Evolutionary conservation across 257 asterid genomes (phyloP), one percentile per base, ranked within the genome.

Genomic region (Dorcoceras hygrometricum): DNA sequence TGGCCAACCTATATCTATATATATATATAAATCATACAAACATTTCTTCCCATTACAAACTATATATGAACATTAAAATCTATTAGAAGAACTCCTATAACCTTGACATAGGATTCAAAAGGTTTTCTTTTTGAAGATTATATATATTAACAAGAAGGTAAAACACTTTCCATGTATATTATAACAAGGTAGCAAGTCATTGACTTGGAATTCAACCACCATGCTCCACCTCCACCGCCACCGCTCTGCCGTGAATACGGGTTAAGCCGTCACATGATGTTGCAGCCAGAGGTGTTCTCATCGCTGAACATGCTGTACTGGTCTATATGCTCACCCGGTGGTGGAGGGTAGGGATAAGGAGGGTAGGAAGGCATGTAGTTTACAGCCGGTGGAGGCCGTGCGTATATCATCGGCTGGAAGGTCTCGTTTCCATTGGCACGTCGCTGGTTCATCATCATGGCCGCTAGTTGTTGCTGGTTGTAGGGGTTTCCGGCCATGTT

Each of bases 331-430:
- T 74, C 79, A 4, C 69, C 77, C 1, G 82, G 73, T 0, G 77
- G 82, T 2, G 76, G 67, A 0, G 34, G 74, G 68, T 75, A 75
- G 0, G 81, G 79, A 65, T 77, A 59, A 31, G 77, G 72, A 14
- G 43, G 77, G 16, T 71, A 68, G 23, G 72, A 78, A 11, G 81
- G 81, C 75, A 77, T 72, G 75, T 69, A 83, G 61, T 83, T 83
- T 5, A 76, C 80, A 0, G 81, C 88, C 0, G 88, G 81, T 20
- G 85, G 83, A 29, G 83, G 88, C 11, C 85, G 77, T 26, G 88
- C 85, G 16, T 80, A 83, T 80, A 80, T 83, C 88, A 83, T 83
- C 0, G 78, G 88, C 61, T 82, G 88, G 25, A 77, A 82, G 81
- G 83, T 72, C 48, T 82, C 85, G 1, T 82, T 79, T 8, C 83